Conservation (phyloP, 2,329 filamentous ascomycete genomes). For the Xylaria sp. region DNA sequence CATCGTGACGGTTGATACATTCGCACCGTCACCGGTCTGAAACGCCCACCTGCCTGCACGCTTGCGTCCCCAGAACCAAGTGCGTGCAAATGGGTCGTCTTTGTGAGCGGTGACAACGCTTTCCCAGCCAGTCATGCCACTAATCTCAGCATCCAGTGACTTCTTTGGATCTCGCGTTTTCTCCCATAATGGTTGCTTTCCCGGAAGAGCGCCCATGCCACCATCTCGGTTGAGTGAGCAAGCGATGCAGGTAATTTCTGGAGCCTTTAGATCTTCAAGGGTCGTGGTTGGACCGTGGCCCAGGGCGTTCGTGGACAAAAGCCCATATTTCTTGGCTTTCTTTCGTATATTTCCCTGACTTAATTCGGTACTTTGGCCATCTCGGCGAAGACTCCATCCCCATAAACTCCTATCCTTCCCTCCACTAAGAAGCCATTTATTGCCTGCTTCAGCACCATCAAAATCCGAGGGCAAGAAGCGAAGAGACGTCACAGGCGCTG, state of each 20-base stretch:
- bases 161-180: constrained; percentile 74
- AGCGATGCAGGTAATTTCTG: constrained; percentile 90
- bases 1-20: constrained; percentile 87
- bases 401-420: constrained; percentile 91
- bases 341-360: constrained; percentile 90
- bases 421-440: constrained; percentile 94
- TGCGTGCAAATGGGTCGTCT: constrained; percentile 84
- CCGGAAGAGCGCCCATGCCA: constrained; percentile 85
- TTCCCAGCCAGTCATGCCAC: constrained; percentile 91
- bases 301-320: constrained; percentile 67
- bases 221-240: constrained; percentile 94
- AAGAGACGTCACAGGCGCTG: constrained; percentile 83
- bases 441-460: constrained; percentile 85
- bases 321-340: constrained; percentile 88
- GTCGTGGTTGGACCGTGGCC: constrained; percentile 70
- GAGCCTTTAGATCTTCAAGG: constrained; percentile 83
- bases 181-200: constrained; percentile 84
- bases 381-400: constrained; percentile 94
- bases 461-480: constrained; percentile 88
- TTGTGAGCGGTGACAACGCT: constrained; percentile 94
- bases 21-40: constrained; percentile 82
- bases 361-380: constrained; percentile 92
- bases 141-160: constrained; percentile 74
- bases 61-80: constrained; percentile 98
- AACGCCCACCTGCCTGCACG: constrained; percentile 93